These are phyloP conservation scores for Knoxdaviesia capensis DNA, from an alignment of 2,329 filamentous ascomycete genomes.

Conservation along the genomic window DNA sequence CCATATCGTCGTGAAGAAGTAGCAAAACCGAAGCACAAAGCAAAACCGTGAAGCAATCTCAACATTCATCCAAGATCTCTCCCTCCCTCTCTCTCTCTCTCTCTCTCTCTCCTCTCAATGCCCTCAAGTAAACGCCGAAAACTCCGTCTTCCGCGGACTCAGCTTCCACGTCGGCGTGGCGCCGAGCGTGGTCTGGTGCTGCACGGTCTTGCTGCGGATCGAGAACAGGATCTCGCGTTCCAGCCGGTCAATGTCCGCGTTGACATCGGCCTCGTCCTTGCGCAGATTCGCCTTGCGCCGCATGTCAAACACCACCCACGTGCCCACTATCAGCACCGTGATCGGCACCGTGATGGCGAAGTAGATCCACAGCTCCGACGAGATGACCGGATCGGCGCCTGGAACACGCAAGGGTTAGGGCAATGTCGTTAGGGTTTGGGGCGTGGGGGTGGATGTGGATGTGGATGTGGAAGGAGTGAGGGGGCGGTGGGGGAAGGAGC, in stretches of 20 bases:
- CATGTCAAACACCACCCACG: constrained; percentile 34
- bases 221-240: constrained; percentile 35
- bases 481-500: no score
- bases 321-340: constrained; percentile 30
- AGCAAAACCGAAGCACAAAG: no score
- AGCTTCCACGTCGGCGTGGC: constrained; percentile 35
- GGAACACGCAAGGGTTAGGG: not conserved
- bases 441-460: not conserved
- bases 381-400: constrained; percentile 22
- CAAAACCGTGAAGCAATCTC: no score
- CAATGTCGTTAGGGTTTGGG: not conserved
- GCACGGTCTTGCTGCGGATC: constrained; percentile 33
- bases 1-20: no score
- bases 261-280: constrained; percentile 28
- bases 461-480: no score
- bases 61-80: no score
- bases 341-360: constrained; percentile 39
- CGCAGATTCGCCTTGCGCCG: constrained; percentile 26
- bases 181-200: constrained; percentile 27
- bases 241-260: constrained; percentile 33
- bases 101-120: no score
- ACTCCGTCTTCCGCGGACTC: constrained; percentile 7
- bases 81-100: no score
- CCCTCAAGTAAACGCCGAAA: no score
- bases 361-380: constrained; percentile 38